Evolutionary conservation across 2,329 filamentous ascomycete species (phyloP).

Genomic region (Ophiostoma ulmi): DNA sequence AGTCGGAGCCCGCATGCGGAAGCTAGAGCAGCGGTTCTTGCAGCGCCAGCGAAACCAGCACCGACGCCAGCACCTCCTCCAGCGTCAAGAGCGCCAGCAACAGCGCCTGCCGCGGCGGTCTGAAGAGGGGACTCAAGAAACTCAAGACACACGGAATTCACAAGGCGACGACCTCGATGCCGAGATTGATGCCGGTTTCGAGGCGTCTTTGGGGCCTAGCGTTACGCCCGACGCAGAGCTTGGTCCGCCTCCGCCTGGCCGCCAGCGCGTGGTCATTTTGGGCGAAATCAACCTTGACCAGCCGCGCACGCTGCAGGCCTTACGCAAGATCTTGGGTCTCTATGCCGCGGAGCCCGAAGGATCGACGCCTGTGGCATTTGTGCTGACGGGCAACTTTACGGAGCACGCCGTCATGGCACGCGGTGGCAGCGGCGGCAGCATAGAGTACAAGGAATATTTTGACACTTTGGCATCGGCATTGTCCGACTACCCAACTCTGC

Average conservation of each 20-base stretch:
- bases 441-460: conserved; percentile 96
- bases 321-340: conserved; percentile 69
- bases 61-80: conserved; percentile 14
- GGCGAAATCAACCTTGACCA: conserved; percentile 84
- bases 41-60: conserved; percentile 33
- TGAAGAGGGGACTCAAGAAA: background rate
- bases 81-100: conserved; percentile 11
- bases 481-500: conserved; percentile 73
- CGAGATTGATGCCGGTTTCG: background rate
- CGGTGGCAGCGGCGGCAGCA: conserved; percentile 69
- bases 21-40: conserved; percentile 66
- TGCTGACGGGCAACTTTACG: conserved; percentile 82
- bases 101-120: conserved; percentile 25
- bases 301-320: conserved; percentile 71
- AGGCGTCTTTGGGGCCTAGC: background rate
- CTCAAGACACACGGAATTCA: background rate
- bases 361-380: conserved; percentile 68
- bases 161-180: conserved; percentile 24
- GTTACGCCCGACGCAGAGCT: background rate
- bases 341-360: conserved; percentile 64
- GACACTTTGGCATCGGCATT: conserved; percentile 78
- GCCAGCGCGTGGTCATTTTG: conserved; percentile 64
- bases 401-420: conserved; percentile 60
- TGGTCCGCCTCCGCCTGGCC: conserved; percentile 32
- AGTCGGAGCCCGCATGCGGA: conserved; percentile 74